A percentile compares a stretch with the other conserved stretches of the same genome.
phyloP scores from a whole-genome alignment of 1,284 basidiomycete species.

The Neonothopanus nambi region DNA sequence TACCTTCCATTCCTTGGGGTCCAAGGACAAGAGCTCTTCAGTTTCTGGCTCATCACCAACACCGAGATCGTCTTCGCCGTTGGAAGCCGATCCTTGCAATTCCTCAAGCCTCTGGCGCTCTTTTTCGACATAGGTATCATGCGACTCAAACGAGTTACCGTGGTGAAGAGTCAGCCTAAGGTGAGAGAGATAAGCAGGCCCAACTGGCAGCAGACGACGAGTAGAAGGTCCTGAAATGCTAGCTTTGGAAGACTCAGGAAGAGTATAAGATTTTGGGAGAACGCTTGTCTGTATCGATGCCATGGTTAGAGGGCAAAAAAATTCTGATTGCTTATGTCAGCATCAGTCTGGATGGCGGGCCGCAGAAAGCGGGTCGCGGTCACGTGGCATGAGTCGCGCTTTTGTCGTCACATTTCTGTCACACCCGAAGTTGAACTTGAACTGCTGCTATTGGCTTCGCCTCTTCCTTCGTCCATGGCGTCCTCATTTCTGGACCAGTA shows the following conservation, averaged over 20 bases:
- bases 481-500: constrained; percentile 69
- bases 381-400: not conserved
- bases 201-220: constrained; percentile 67
- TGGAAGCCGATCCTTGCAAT: constrained; percentile 53
- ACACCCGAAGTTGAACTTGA: not conserved
- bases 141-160: constrained; percentile 77
- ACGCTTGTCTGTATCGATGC: constrained; percentile 18
- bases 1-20: constrained; percentile 99
- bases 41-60: constrained; percentile 92
- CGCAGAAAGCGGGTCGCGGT: not conserved
- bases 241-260: constrained; percentile 11
- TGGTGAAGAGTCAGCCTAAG: constrained; percentile 76
- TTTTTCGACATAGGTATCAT: constrained; percentile 68
- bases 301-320: constrained; percentile 15
- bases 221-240: constrained; percentile 21
- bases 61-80: constrained; percentile 84
- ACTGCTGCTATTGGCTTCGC: not conserved
- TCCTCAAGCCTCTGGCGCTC: constrained; percentile 52
- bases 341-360: too few relatives aligned
- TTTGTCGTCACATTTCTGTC: not conserved
- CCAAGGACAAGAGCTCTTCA: constrained; percentile 69
- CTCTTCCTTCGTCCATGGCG: constrained; percentile 24
- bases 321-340: constrained; percentile 33
- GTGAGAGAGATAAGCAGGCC: constrained; percentile 82
- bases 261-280: constrained; percentile 18